Percentiles rank a stretch among this genome's conserved stretches.
These are phyloP conservation scores for Neurospora sp. DNA, from an alignment of 495 filamentous ascomycete genomes.

Conservation along the genomic window DNA sequence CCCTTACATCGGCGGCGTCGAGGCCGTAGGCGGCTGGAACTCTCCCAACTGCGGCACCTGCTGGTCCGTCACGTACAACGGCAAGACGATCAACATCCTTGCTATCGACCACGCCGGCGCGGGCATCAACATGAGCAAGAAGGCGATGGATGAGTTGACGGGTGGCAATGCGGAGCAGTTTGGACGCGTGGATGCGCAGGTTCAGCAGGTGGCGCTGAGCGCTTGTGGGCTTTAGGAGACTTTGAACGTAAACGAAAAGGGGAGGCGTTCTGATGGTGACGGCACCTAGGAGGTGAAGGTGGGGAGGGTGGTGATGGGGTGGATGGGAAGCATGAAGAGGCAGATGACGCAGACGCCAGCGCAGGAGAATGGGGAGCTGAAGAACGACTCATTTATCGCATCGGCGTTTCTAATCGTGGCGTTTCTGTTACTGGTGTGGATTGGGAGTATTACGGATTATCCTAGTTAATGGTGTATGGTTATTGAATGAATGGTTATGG, in stretches of 20 bases:
- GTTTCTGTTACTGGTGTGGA: not conserved
- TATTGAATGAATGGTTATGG: not conserved
- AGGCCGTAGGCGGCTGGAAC: conserved; percentile 51
- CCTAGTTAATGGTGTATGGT: not conserved
- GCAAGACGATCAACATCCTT: conserved; percentile 51
- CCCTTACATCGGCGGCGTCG: conserved; percentile 53
- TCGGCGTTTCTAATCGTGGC: not conserved
- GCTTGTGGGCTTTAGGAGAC: conserved; percentile 13
- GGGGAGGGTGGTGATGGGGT: not conserved
- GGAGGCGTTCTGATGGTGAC: no score
- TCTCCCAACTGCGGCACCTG: conserved; percentile 56
- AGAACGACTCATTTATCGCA: not conserved
- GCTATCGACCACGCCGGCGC: conserved; percentile 52
- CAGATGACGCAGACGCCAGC: no score
- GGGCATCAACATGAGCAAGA: conserved; percentile 56
- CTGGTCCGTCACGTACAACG: conserved; percentile 51
- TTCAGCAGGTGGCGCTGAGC: conserved; percentile 29
- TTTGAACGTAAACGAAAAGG: no score
- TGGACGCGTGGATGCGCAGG: conserved; percentile 47
- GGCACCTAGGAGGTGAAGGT: not conserved
- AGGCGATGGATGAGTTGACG: conserved; percentile 60
- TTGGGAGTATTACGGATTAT: not conserved
- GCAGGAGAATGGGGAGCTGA: not conserved
- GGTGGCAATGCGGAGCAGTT: conserved; percentile 40
- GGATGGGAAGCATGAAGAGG: not conserved